A percentile compares a stretch with the other conserved stretches of the same genome.
These are phyloP conservation scores for Purpureocillium lavendulum DNA, from an alignment of 2,329 filamentous ascomycete species.

Conservation along the genomic window DNA sequence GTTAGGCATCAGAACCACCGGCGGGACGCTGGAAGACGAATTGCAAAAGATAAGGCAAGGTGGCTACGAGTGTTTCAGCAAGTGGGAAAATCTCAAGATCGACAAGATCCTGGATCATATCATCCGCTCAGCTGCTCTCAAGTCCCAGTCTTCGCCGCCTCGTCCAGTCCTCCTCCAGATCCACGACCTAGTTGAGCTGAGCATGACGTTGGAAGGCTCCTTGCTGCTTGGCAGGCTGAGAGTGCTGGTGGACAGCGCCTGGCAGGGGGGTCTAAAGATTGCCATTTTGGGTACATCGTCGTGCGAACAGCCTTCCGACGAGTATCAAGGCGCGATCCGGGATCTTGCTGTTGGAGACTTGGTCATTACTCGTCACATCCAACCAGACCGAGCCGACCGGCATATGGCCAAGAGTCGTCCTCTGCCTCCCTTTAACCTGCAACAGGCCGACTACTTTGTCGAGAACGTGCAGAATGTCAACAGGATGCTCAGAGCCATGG, in stretches of 20 bases:
- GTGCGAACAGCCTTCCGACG: slow-evolving; percentile 37
- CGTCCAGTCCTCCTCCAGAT: slow-evolving; percentile 65
- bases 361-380: slow-evolving; percentile 26
- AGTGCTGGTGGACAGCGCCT: slow-evolving; percentile 61
- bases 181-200: slow-evolving; percentile 73
- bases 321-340: slow-evolving; percentile 30
- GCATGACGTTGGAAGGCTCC: slow-evolving; percentile 58
- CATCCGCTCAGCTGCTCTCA: slow-evolving; percentile 36
- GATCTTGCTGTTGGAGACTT: slow-evolving; percentile 32
- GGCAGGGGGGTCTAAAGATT: slow-evolving; percentile 62
- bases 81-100: slow-evolving; percentile 56
- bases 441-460: slow-evolving; percentile 28
- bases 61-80: slow-evolving; percentile 26
- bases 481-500: slow-evolving; percentile 34
- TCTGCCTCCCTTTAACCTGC: slow-evolving; percentile 12
- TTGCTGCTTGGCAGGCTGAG: slow-evolving; percentile 64
- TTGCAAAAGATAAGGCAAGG: slow-evolving; percentile 33
- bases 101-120: slow-evolving; percentile 48
- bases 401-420: not conserved
- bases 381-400: slow-evolving; percentile 17
- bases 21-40: slow-evolving; percentile 30
- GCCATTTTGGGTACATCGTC: slow-evolving; percentile 74
- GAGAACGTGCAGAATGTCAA: slow-evolving; percentile 40
- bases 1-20: slow-evolving; percentile 17
- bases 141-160: slow-evolving; percentile 19